Evolutionary conservation across 352 stramenopile genomes (phyloP), one percentile per base, ranked within the genome.

Genomic region (Phytophthora chlamydospora): DNA sequence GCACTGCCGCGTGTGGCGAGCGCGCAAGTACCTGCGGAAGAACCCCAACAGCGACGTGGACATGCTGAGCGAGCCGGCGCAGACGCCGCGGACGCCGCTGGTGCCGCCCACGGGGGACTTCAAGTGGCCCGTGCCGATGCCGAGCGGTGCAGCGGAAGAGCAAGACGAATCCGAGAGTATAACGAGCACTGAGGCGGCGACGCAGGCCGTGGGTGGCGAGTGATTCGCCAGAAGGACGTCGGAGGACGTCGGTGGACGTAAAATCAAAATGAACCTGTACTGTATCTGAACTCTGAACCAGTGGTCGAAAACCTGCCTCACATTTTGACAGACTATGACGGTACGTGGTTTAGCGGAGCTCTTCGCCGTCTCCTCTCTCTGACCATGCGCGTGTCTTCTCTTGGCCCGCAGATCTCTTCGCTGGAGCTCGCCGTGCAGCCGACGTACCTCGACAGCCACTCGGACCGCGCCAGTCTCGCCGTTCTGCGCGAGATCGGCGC

Each of bases 21-120:
- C 83, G 53, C 80, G 80, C 53, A 92, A 92, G 68, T 92, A 92
- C 66, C 71, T 92, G 72, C 79, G 83, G 40, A 92, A 92, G 65
- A 70, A 73, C 39, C 60, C 73, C 29, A 74, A 72, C 54, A 73
- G 62, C 41, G 64, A 75, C 34, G 62, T 72, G 38, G 62, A 76
- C 36, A 69, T 69, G 51, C 17, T 72, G 46, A 72, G 62, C 38
- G 70, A 69, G 54, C 62, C 62, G 51, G 62, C 58, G 19, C 55
- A 70, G 63, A 79, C 55, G 21, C 69, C 51, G 14, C 40, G 62
- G 17, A 76, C 68, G 34, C 68, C 68, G 9, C 44, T 76, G 39
- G 53, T 76, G 44, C 68, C 68, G 47, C 46, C 68, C 19, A 63
- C 33, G 4, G 46, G 43, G 7, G 48, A 66, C 14, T 76, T 69